Evolutionary conservation across 1,284 basidiomycete species (phyloP).

Genomic region (Cryptococcus floricola): DNA sequence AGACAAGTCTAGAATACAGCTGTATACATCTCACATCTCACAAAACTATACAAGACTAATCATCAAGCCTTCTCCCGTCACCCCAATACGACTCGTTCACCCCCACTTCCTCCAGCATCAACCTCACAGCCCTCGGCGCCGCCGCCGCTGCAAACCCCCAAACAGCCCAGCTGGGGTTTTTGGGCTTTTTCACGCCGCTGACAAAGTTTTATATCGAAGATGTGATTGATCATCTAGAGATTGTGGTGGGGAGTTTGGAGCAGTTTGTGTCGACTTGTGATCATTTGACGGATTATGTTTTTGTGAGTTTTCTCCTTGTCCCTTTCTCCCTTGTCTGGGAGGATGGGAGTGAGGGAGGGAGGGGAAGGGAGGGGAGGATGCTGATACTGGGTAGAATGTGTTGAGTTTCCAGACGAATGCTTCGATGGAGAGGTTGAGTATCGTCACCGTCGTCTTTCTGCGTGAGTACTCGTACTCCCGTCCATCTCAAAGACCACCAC

Average conservation of each 20-base stretch:
- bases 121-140: not conserved
- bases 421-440: conserved; percentile 47
- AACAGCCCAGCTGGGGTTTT: conserved; percentile 10
- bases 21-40: too few species aligned
- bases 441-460: conserved; percentile 50
- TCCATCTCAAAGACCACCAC: not conserved
- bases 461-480: conserved; percentile 33
- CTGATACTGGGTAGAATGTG: conserved; percentile 28
- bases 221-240: conserved; percentile 48
- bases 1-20: too few species aligned
- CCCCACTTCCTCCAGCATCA: not conserved
- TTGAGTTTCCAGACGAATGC: conserved; percentile 48
- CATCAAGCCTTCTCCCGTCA: not conserved
- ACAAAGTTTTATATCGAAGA: conserved; percentile 46
- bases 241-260: conserved; percentile 43
- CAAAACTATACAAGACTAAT: not conserved
- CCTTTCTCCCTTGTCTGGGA: not conserved
- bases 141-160: too few species aligned
- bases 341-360: too few species aligned
- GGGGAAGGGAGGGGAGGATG: not conserved
- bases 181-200: conserved; percentile 40
- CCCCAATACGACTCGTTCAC: not conserved
- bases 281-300: conserved; percentile 48
- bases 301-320: conserved; percentile 37
- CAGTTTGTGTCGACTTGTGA: conserved; percentile 47